Percentiles rank a stretch among this genome's conserved stretches.
phyloP scores from a whole-genome alignment of 345 rosid species.

The Ceriops zippeliana region DNA sequence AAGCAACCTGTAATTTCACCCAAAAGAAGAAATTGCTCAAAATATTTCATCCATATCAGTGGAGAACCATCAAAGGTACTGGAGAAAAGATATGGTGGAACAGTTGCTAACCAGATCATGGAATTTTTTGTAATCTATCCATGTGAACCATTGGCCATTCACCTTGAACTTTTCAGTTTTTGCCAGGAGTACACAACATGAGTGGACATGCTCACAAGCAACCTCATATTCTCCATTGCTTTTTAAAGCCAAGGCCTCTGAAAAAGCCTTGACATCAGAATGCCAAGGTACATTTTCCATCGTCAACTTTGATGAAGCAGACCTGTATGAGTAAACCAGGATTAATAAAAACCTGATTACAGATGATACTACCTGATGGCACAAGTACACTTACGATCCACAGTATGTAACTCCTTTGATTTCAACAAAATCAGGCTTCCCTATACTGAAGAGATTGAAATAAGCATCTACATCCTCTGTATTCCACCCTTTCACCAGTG shows the following conservation, averaged over 20 bases:
- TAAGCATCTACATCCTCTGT: constrained; percentile 89
- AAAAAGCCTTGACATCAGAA: constrained; percentile 81
- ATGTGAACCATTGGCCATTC: constrained; percentile 79
- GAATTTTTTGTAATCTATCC: constrained; percentile 98
- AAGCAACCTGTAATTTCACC: constrained; percentile 54
- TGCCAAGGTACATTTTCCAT: constrained; percentile 99
- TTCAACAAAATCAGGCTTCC: constrained; percentile 93
- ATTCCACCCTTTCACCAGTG: constrained; percentile 96
- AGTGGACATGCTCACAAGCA: constrained; percentile 96
- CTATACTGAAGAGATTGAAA: constrained; percentile 71
- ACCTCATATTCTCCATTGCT: constrained; percentile 84
- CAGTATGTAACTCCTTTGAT: constrained; percentile 97
- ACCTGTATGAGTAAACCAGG: constrained; percentile 29
- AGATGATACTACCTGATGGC: constrained; percentile 1
- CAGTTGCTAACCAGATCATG: constrained; percentile 70
- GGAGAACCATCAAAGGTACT: not conserved
- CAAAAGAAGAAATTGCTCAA: not conserved
- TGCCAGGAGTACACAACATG: constrained; percentile 94
- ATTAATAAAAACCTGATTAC: not conserved
- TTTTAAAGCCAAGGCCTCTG: constrained; percentile 72
- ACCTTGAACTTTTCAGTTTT: constrained; percentile 80
- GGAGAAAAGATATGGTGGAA: not conserved
- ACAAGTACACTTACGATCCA: constrained; percentile 60
- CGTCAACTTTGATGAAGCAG: constrained; percentile 91
- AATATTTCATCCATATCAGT: not conserved